These are phyloP conservation scores for Ballota nigra DNA, from an alignment of 257 asterid genomes.

Conservation along the genomic window DNA sequence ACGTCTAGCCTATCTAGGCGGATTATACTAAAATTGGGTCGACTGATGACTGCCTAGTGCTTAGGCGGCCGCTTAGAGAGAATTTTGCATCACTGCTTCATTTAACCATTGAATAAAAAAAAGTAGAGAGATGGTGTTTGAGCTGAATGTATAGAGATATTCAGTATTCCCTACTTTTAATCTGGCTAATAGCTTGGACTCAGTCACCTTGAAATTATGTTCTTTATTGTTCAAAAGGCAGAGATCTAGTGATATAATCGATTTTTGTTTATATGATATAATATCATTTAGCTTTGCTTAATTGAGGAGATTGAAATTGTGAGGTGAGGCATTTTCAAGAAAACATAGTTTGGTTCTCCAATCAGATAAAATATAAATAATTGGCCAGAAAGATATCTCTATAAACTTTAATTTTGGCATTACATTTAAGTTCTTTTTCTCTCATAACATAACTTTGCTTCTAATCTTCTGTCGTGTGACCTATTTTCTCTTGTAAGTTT, in stretches of 20 bases:
- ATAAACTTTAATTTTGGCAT: neutral
- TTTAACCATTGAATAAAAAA: neutral
- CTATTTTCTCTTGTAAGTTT: neutral
- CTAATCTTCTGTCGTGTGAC: neutral
- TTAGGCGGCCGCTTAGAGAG: no score
- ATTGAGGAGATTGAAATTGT: neutral
- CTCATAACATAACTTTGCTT: neutral
- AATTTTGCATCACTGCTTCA: no score
- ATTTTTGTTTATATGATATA: neutral
- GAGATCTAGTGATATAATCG: neutral
- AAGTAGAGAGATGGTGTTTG: neutral
- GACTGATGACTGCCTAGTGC: no score
- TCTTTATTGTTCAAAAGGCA: neutral
- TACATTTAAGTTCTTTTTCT: neutral
- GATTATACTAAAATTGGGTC: no score
- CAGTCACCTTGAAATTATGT: neutral
- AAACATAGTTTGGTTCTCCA: neutral
- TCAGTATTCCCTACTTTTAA: neutral
- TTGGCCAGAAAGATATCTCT: neutral
- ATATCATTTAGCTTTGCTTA: neutral
- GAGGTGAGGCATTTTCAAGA: neutral
- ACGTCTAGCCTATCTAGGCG: no score
- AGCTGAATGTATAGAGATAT: neutral
- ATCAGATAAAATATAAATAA: neutral
- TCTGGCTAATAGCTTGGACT: neutral